Evolutionary conservation across 768 basidiomycete species (phyloP).

Genomic region (Thelephora ganbajun): DNA sequence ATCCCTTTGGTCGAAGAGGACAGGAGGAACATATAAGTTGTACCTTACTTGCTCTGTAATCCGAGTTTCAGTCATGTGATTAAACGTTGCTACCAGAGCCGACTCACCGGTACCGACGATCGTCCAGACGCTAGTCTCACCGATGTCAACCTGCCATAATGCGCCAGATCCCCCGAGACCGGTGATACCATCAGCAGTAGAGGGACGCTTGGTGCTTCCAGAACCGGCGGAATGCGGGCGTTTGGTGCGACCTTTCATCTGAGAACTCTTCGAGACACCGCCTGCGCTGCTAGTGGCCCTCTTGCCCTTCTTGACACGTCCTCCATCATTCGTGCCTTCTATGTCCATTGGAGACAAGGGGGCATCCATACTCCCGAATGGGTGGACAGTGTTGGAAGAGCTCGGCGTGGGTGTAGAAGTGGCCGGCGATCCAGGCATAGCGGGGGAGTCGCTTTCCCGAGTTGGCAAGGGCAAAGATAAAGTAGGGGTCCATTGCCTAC

Average conservation of each 20-base stretch:
- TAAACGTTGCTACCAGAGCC: conserved; percentile 2
- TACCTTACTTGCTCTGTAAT: conserved; percentile 74
- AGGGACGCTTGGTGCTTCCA: conserved; percentile 24
- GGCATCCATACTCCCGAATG: conserved; percentile 35
- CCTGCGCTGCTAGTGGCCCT: conserved; percentile 65
- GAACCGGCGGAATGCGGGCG: conserved; percentile 59
- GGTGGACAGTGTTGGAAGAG: conserved; percentile 15
- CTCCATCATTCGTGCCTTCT: conserved; percentile 66
- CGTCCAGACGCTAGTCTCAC: conserved; percentile 90
- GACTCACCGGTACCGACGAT: conserved; percentile 77
- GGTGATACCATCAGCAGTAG: conserved; percentile 51
- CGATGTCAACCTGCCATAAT: conserved; percentile 82
- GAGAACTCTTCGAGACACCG: conserved; percentile 35
- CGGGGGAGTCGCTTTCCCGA: conserved; percentile 20
- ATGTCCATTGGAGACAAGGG: conserved; percentile 54
- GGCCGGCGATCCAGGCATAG: conserved; percentile 56
- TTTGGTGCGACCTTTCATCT: conserved; percentile 40
- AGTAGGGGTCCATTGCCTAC: conserved; percentile 52
- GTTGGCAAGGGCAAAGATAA: conserved; percentile 18
- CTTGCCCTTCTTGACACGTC: conserved; percentile 68
- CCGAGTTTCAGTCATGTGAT: not conserved
- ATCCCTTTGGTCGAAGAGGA: conserved; percentile 69
- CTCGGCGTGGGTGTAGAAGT: conserved; percentile 45
- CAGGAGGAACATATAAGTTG: conserved; percentile 85
- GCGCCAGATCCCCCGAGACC: conserved; percentile 63